Percentiles rank a stretch among this genome's conserved stretches.
Conservation (phyloP, 2,329 filamentous ascomycete species). For the Mycogone perniciosa region DNA sequence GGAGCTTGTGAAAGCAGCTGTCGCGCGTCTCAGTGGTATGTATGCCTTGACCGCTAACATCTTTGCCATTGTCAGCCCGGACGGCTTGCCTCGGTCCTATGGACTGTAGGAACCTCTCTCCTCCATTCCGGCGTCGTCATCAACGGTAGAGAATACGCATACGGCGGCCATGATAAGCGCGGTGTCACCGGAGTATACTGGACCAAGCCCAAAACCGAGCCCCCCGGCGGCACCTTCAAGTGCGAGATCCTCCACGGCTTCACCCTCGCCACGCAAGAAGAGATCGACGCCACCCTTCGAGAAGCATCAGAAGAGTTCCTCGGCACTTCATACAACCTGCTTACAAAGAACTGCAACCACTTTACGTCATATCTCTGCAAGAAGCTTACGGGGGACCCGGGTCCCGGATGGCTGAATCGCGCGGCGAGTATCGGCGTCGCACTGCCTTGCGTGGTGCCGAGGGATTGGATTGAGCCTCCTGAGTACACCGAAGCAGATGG, state of each 20-base stretch:
- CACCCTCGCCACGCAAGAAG: slow-evolving; percentile 59
- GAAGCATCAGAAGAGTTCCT: slow-evolving; percentile 65
- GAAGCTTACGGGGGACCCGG: slow-evolving; percentile 62
- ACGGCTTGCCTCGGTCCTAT: slow-evolving; percentile 67
- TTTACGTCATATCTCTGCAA: slow-evolving; percentile 74
- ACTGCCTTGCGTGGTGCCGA: slow-evolving; percentile 74
- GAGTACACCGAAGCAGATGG: slow-evolving; percentile 69
- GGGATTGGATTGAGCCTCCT: slow-evolving; percentile 74
- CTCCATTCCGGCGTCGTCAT: slow-evolving; percentile 81
- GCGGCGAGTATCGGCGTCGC: slow-evolving; percentile 78
- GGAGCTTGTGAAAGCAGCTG: background rate
- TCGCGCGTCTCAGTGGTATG: background rate
- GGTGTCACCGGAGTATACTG: slow-evolving; percentile 75
- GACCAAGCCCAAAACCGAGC: slow-evolving; percentile 65
- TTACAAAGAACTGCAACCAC: slow-evolving; percentile 84
- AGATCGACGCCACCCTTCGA: slow-evolving; percentile 65
- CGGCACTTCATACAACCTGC: slow-evolving; percentile 71
- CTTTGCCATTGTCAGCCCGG: slow-evolving; percentile 49
- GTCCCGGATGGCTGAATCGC: slow-evolving; percentile 72
- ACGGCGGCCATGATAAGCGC: slow-evolving; percentile 69
- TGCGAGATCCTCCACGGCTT: slow-evolving; percentile 73
- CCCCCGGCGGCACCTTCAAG: slow-evolving; percentile 71
- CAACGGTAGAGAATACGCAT: slow-evolving; percentile 74
- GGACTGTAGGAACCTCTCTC: slow-evolving; percentile 70
- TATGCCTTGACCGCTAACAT: slow-evolving; percentile 5